phyloP scores from a whole-genome alignment of 2,329 filamentous ascomycete species.

The Hypoxylon rubiginosum region DNA sequence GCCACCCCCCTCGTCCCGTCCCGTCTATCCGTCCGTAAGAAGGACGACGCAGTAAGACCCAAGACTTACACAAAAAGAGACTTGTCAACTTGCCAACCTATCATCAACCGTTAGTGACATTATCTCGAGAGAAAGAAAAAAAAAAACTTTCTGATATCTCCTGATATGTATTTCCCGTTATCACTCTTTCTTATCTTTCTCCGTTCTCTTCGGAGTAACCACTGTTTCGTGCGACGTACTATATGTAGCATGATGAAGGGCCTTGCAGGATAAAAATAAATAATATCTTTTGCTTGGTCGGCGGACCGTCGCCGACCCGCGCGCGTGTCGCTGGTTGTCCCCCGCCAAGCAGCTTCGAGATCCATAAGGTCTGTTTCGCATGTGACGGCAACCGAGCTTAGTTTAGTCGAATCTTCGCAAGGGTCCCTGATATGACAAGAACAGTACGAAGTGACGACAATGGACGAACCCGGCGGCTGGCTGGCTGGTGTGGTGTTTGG shows the following conservation, averaged over 20 bases:
- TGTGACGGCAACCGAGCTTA: constrained; percentile 22
- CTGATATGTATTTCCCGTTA: not conserved
- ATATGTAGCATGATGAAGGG: constrained; percentile 21
- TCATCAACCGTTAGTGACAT: not conserved
- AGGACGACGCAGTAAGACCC: not conserved
- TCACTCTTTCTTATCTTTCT: too few species aligned
- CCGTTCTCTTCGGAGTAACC: not conserved
- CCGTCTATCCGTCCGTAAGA: not conserved
- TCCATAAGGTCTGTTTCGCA: constrained; percentile 41
- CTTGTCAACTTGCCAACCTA: not conserved
- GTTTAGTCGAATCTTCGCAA: not conserved
- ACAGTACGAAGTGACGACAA: constrained; percentile 26
- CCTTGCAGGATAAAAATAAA: constrained; percentile 35
- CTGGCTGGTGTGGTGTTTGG: constrained; percentile 16
- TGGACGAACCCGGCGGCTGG: constrained; percentile 16
- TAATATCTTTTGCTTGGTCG: not conserved
- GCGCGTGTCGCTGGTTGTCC: constrained; percentile 17
- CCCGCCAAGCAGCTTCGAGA: constrained; percentile 32
- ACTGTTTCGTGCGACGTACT: not conserved
- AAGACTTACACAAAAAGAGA: not conserved
- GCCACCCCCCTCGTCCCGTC: not conserved
- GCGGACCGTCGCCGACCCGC: not conserved
- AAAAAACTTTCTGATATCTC: not conserved
- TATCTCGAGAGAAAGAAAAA: not conserved
- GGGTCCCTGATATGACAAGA: not conserved